Evolutionary conservation across 2,329 filamentous ascomycete species (phyloP).

Genomic region (Keithomyces neogunnii): DNA sequence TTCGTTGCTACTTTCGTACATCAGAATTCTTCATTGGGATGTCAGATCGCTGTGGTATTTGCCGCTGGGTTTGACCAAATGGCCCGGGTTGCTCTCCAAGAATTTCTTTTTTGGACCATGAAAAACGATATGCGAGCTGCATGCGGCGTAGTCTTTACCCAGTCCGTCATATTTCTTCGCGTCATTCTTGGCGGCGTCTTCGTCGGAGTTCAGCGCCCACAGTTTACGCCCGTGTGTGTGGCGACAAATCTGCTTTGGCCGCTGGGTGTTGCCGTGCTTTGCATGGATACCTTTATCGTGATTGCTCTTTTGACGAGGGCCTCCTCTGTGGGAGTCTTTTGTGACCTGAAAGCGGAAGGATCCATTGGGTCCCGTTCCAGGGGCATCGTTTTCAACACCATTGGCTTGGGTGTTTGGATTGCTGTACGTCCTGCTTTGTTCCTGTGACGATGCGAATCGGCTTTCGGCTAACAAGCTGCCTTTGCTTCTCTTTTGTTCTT

Average conservation of each 20-base stretch:
- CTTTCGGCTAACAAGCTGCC: too few relatives aligned
- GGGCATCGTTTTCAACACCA: conserved; percentile 31
- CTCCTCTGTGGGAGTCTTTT: conserved; percentile 26
- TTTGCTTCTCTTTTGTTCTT: conserved; percentile 1
- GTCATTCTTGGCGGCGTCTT: conserved; percentile 46
- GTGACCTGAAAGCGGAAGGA: conserved; percentile 21
- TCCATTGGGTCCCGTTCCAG: conserved; percentile 25
- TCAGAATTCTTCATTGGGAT: conserved; percentile 31
- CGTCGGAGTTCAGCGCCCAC: conserved; percentile 43
- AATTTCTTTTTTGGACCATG: conserved; percentile 45
- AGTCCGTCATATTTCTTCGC: conserved; percentile 37
- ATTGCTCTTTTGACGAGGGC: conserved; percentile 31
- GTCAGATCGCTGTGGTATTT: conserved; percentile 44
- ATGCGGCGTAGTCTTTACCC: conserved; percentile 31
- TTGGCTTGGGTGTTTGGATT: conserved; percentile 44
- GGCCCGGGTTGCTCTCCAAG: conserved; percentile 42
- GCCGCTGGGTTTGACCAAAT: conserved; percentile 49
- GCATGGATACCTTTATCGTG: conserved; percentile 37
- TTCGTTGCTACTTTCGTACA: conserved; percentile 43
- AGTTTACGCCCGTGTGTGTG: conserved; percentile 44
- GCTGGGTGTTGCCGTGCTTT: conserved; percentile 36
- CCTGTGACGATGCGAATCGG: background rate
- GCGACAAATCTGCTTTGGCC: conserved; percentile 35
- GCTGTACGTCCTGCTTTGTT: conserved; percentile 31
- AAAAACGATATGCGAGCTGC: conserved; percentile 29